Conservation (phyloP, 805 yeast genomes). For the Saccharomycopsis sp. region DNA sequence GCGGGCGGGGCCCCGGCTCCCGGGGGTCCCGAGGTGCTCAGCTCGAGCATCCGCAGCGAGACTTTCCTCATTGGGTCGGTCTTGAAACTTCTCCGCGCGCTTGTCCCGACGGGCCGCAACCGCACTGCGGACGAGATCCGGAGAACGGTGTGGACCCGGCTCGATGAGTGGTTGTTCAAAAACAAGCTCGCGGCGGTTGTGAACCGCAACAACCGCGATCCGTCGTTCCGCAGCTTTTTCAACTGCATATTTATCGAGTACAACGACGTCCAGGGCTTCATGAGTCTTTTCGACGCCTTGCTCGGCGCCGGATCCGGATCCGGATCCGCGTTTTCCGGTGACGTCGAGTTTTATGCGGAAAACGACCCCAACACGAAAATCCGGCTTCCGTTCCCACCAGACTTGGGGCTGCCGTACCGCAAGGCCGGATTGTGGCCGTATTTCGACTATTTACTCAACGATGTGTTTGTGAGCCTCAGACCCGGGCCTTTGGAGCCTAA, state of each 20-base stretch:
- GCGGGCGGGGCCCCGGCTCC: neutral
- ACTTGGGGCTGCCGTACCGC: constrained; percentile 56
- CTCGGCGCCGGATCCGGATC: constrained; percentile 26
- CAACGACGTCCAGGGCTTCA: constrained; percentile 56
- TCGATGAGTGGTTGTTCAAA: constrained; percentile 19
- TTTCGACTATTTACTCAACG: constrained; percentile 60
- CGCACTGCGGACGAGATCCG: neutral
- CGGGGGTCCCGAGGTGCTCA: neutral
- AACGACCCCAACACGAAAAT: constrained; percentile 23
- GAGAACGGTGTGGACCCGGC: constrained; percentile 11
- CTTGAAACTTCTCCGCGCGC: constrained; percentile 11
- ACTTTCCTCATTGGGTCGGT: constrained; percentile 16
- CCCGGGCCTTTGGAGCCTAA: constrained; percentile 26
- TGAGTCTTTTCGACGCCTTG: constrained; percentile 43
- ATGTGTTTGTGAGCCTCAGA: constrained; percentile 46
- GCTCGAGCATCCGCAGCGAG: constrained; percentile 10
- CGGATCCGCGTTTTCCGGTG: constrained; percentile 24
- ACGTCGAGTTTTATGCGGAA: constrained; percentile 30
- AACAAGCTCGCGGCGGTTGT: constrained; percentile 15
- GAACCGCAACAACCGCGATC: constrained; percentile 11
- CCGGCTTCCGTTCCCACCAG: constrained; percentile 49
- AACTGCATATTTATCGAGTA: constrained; percentile 37
- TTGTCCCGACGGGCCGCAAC: constrained; percentile 3
- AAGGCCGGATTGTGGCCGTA: constrained; percentile 73
- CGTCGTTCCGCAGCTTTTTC: constrained; percentile 15